A percentile compares a stretch with the other conserved stretches of the same genome.
These are phyloP conservation scores for Aspergillus felis DNA, from an alignment of 2,329 filamentous ascomycete species.

Conservation along the genomic window DNA sequence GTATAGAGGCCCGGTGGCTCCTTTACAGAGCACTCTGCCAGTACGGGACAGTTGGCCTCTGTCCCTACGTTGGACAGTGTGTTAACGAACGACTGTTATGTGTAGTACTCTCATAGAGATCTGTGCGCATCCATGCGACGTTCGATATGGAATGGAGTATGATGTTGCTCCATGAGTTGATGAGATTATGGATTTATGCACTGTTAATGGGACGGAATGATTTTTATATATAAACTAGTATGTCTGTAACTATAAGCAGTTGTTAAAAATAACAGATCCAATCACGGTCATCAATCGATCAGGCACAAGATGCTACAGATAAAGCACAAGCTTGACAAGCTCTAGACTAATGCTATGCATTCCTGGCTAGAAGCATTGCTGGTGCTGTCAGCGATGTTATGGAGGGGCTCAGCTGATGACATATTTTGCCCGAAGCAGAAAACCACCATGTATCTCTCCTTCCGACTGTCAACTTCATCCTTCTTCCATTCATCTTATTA, in stretches of 20 bases:
- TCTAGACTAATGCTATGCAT: neutral
- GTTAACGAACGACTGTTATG: neutral
- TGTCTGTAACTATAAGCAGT: neutral
- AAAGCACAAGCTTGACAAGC: neutral
- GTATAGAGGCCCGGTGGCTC: neutral
- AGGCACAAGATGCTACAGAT: neutral
- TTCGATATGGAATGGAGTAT: neutral
- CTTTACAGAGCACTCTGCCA: neutral
- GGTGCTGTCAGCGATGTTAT: conserved; percentile 3
- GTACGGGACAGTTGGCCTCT: neutral
- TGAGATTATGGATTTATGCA: neutral
- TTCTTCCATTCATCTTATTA: conserved; percentile 8
- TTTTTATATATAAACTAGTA: neutral
- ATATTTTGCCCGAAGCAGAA: conserved; percentile 9
- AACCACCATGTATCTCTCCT: neutral
- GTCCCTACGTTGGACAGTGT: neutral
- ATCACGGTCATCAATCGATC: neutral
- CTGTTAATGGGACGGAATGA: neutral
- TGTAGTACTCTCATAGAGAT: neutral
- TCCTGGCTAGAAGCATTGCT: neutral
- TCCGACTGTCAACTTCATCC: conserved; percentile 16
- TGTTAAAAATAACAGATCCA: neutral
- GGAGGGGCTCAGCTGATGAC: conserved; percentile 7
- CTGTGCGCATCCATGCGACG: neutral
- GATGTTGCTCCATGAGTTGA: neutral